These are phyloP conservation scores for Hypoxylon sp. DNA, from an alignment of 2,329 filamentous ascomycete species.

Conservation along the genomic window DNA sequence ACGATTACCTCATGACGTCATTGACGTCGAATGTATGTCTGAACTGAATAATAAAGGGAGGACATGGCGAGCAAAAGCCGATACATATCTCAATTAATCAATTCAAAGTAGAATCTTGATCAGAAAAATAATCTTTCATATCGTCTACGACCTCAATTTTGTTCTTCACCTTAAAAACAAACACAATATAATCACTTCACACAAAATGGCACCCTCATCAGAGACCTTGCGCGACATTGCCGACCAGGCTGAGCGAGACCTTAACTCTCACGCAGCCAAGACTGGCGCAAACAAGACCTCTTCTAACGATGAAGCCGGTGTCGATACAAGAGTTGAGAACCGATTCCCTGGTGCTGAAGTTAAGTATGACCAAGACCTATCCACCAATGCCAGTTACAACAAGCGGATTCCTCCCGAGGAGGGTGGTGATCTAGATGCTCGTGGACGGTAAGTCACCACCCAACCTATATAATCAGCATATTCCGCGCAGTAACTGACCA, in stretches of 20 bases:
- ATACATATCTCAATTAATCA: not conserved
- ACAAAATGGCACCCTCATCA: constrained; percentile 44
- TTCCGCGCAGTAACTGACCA: constrained; percentile 25
- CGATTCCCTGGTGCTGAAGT: constrained; percentile 55
- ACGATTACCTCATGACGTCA: constrained; percentile 34
- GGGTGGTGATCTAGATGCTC: constrained; percentile 55
- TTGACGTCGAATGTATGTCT: constrained; percentile 17
- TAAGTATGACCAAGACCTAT: constrained; percentile 53
- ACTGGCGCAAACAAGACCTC: constrained; percentile 53
- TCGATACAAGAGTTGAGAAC: constrained; percentile 53
- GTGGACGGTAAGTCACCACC: constrained; percentile 51
- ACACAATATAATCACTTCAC: no score
- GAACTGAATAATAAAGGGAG: constrained; percentile 22
- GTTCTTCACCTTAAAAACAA: no score
- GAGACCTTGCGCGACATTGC: constrained; percentile 55
- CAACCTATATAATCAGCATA: not conserved
- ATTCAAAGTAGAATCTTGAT: not conserved
- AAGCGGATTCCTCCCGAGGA: constrained; percentile 56
- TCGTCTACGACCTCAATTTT: no score
- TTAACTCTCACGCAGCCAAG: constrained; percentile 59
- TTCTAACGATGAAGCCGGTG: constrained; percentile 53
- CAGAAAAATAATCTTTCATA: no score
- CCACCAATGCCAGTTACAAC: constrained; percentile 56
- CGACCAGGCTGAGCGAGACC: constrained; percentile 56
- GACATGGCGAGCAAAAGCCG: not conserved